Conservation (phyloP, 2,329 filamentous ascomycete genomes). For the Xylogone sp. region DNA sequence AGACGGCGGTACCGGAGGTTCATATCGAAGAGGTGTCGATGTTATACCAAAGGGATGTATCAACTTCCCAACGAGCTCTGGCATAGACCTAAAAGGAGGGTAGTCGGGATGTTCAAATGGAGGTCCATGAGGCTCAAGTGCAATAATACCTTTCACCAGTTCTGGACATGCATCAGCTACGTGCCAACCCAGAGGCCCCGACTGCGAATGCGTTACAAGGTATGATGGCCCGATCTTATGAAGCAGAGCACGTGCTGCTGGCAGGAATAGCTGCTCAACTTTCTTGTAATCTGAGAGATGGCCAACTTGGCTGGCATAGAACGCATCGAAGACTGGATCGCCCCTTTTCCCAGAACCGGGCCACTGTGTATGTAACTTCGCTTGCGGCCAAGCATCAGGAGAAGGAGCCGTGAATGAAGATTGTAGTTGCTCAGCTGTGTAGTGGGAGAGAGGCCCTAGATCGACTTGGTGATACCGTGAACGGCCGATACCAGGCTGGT, state of each 20-base stretch:
- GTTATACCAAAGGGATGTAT: conserved; percentile 38
- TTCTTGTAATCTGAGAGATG: conserved; percentile 28
- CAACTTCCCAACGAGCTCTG: conserved; percentile 28
- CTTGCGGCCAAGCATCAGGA: conserved; percentile 20
- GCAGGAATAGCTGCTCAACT: conserved; percentile 32
- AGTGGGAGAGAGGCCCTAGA: background rate
- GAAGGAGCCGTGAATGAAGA: conserved; percentile 14
- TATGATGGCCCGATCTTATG: conserved; percentile 4
- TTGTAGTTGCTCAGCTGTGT: conserved; percentile 3
- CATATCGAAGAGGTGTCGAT: conserved; percentile 42
- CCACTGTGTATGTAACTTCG: conserved; percentile 32
- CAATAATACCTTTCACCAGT: conserved; percentile 34
- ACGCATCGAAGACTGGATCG: conserved; percentile 3
- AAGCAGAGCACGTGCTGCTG: conserved; percentile 30
- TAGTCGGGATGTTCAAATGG: conserved; percentile 35
- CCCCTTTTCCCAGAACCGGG: conserved; percentile 17
- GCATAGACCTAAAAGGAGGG: background rate
- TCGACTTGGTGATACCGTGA: conserved; percentile 3
- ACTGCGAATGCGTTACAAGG: conserved; percentile 34
- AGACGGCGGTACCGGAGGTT: conserved; percentile 36
- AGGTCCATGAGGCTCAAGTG: conserved; percentile 41
- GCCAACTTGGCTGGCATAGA: conserved; percentile 33
- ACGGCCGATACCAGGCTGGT: conserved; percentile 13
- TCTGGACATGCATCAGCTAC: conserved; percentile 35
- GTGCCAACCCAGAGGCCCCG: conserved; percentile 35